phyloP scores from a whole-genome alignment of 352 stramenopile genomes.

The Pythium phragmiticola region DNA sequence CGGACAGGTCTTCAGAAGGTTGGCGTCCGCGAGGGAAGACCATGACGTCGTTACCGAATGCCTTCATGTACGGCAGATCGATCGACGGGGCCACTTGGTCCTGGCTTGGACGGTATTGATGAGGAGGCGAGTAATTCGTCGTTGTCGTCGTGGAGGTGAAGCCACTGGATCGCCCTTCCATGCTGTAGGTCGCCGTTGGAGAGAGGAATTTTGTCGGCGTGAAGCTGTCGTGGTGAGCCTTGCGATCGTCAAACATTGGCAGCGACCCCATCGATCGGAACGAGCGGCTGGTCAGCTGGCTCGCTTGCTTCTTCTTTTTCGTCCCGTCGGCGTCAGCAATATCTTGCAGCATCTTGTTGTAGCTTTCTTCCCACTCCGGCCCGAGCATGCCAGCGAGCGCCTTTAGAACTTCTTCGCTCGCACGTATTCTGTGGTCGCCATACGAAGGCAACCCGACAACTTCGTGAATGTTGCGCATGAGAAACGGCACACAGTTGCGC shows the following conservation, averaged over 20 bases:
- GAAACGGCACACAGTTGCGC: constrained; percentile 83
- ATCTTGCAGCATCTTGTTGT: constrained; percentile 62
- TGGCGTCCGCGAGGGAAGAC: constrained; percentile 61
- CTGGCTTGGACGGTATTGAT: constrained; percentile 25
- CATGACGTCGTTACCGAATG: constrained; percentile 61
- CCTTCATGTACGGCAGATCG: constrained; percentile 63
- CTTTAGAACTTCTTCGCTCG: constrained; percentile 83
- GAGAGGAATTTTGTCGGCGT: constrained; percentile 49
- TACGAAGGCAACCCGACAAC: constrained; percentile 76
- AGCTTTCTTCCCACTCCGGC: constrained; percentile 72
- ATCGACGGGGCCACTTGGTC: constrained; percentile 40
- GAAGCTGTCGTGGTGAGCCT: constrained; percentile 26
- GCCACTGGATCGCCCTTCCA: constrained; percentile 25
- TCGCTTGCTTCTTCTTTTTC: constrained; percentile 28
- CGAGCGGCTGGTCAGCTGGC: constrained; percentile 10
- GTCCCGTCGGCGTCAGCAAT: constrained; percentile 32
- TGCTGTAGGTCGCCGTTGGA: constrained; percentile 39
- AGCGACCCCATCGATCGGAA: constrained; percentile 17
- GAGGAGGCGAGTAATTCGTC: constrained; percentile 34
- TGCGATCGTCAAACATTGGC: constrained; percentile 22
- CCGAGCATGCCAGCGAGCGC: constrained; percentile 78
- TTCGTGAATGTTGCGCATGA: constrained; percentile 87
- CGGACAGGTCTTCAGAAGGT: constrained; percentile 73
- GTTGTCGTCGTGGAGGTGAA: constrained; percentile 24
- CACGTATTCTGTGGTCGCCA: constrained; percentile 72